These are phyloP conservation scores for Verticillium isaacii DNA, from an alignment of 2,329 filamentous ascomycete species.

Conservation along the genomic window DNA sequence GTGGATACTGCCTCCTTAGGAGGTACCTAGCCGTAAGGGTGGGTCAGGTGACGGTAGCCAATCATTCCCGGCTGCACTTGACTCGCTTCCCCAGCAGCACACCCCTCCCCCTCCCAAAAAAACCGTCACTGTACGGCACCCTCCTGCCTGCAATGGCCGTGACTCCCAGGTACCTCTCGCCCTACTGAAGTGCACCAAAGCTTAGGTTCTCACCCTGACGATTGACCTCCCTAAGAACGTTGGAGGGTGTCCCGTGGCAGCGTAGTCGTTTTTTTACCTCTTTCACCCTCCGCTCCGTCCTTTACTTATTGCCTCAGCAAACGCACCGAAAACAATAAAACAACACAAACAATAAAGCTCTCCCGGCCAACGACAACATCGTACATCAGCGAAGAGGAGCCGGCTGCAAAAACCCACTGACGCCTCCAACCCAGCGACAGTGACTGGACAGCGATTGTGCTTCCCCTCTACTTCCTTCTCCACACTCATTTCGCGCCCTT, in stretches of 20 bases:
- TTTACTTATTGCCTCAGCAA: neutral
- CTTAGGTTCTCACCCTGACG: no score
- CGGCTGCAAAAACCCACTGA: neutral
- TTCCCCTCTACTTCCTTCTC: neutral
- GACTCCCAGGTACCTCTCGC: no score
- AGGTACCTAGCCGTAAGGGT: no score
- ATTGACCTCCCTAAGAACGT: neutral
- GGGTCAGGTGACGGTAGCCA: neutral
- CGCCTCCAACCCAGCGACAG: neutral
- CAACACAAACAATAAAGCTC: neutral
- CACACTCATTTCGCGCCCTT: slow-evolving; percentile 3
- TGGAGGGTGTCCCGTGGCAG: neutral
- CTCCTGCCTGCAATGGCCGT: no score
- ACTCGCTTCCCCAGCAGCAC: no score
- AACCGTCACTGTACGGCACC: no score
- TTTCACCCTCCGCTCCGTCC: neutral
- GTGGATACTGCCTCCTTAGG: neutral
- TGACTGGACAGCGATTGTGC: neutral
- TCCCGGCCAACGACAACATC: neutral
- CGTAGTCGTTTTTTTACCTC: neutral
- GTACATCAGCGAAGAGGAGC: neutral
- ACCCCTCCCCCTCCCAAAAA: no score
- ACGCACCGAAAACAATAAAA: neutral
- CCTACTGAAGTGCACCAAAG: no score
- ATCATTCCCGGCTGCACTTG: neutral